Base-by-base conservation (phyloP, 371 early-diverging fungal genomes). In the Mortierella polycephala region DNA sequence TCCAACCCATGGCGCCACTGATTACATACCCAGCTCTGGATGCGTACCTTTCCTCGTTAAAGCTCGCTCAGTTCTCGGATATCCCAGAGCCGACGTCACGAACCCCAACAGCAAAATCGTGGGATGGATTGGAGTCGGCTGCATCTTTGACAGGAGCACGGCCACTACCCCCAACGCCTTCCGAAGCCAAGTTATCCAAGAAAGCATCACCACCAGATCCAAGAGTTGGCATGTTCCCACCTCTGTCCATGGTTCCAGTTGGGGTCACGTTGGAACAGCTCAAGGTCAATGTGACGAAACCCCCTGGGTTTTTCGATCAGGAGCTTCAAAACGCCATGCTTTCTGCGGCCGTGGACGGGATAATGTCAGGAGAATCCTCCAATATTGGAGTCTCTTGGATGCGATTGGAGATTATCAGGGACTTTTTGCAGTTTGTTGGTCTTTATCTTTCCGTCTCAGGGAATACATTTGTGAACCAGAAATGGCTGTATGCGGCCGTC, bases 381-480 rank as follows among this genome's bases (percentile, higher is more conserved):
- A 60, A 60, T 50, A 45, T 73, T 44, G 83, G 83, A 16, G 70
- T 74, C 30, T 72, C 67, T 1, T 71, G 70, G 37, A 79, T 70
- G 68, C 75, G 84, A 50, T 14, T 84, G 14, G 88, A 88, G 68
- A 74, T 85, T n/a, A 64, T 87, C 41, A 81, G 86, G 21, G 88
- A 88, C 53, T 83, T 83, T 53, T 42, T 86, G 57, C 88, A 88
- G 81, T 70, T 86, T 53, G 74, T 88, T 52, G 64, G 76, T 55
- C 60, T 87, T 39, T 61, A 72, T 57, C 45, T 82, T 23, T 69
- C 76, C 56, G 68, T 81, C 58, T 54, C 75, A 51, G 64, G 84
- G 50, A 67, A 85, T 74, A 73, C 68, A 46, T 46, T 81, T 64
- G 44, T 82, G 53, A 59, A 67, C 40, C 79, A 79, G 57, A 71